These are phyloP conservation scores for Fusarium sp. DNA, from an alignment of 2,329 filamentous ascomycete genomes.

Conservation along the genomic window DNA sequence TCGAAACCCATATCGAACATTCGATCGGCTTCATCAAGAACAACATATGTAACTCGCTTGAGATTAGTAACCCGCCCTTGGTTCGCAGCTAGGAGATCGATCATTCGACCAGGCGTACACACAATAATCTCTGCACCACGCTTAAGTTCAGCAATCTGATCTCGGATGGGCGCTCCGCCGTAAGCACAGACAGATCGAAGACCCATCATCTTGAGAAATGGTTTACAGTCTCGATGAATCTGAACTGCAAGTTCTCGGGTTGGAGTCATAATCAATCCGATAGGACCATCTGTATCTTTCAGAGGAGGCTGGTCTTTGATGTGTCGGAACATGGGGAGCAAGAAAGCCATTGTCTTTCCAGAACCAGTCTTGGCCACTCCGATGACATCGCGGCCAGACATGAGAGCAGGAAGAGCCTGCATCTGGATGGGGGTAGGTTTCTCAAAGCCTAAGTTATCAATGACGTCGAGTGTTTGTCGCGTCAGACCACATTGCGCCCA, in stretches of 20 bases:
- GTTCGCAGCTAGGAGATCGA: conserved; percentile 93
- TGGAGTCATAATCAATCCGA: conserved; percentile 91
- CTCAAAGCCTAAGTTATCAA: conserved; percentile 84
- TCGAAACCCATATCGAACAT: conserved; percentile 99
- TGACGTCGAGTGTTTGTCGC: conserved; percentile 86
- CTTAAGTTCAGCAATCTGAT: conserved; percentile 97
- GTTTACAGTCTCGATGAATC: conserved; percentile 94
- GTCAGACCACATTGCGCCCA: conserved; percentile 96
- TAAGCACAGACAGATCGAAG: conserved; percentile 92
- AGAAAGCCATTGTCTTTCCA: conserved; percentile 95
- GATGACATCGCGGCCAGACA: conserved; percentile 95
- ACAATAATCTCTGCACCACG: conserved; percentile 95
- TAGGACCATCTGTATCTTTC: conserved; percentile 85
- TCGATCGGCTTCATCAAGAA: conserved; percentile 95
- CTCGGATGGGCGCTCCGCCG: conserved; percentile 94
- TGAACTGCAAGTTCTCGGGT: conserved; percentile 94
- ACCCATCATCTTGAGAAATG: conserved; percentile 87
- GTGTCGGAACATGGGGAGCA: conserved; percentile 97
- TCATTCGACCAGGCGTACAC: conserved; percentile 93
- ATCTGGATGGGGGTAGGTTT: conserved; percentile 94
- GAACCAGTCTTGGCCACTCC: conserved; percentile 98
- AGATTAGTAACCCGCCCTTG: conserved; percentile 94
- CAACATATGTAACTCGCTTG: conserved; percentile 88
- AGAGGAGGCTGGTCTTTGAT: conserved; percentile 92
- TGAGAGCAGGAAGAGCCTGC: conserved; percentile 93